Evolutionary conservation across 1,284 basidiomycete species (phyloP).

Genomic region (Cutaneotrichosporon sp.): DNA sequence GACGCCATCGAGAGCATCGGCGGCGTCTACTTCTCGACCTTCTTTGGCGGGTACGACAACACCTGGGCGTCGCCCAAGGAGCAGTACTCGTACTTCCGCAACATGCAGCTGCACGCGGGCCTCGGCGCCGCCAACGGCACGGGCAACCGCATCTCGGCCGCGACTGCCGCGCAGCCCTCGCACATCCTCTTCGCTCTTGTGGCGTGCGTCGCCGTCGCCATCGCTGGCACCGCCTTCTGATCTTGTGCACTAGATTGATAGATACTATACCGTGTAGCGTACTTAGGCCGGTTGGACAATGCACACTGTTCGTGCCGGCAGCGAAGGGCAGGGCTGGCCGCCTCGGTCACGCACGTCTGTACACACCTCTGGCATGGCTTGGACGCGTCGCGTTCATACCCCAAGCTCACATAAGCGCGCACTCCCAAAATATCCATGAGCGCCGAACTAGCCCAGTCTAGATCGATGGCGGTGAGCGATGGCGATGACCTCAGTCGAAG

Average conservation of each 20-base stretch:
- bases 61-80: slow-evolving; percentile 47
- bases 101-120: slow-evolving; percentile 45
- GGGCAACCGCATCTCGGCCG: background rate
- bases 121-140: slow-evolving; percentile 33
- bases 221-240: slow-evolving; percentile 8
- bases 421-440: background rate
- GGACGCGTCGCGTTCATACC: too few species aligned
- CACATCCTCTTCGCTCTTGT: background rate
- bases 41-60: slow-evolving; percentile 53
- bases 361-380: too few species aligned
- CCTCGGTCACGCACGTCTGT: too few species aligned
- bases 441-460: too few species aligned
- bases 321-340: too few species aligned
- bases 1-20: slow-evolving; percentile 35
- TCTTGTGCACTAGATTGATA: background rate
- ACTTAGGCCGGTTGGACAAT: background rate
- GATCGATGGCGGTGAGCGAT: too few species aligned
- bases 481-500: too few species aligned
- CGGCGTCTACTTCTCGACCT: slow-evolving; percentile 54
- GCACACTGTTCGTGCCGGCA: background rate
- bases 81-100: slow-evolving; percentile 50
- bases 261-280: background rate
- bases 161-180: background rate
- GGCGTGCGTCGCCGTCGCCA: slow-evolving; percentile 1
- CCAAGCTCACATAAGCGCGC: too few species aligned